Evolutionary conservation across 139 green algal genomes (phyloP).

Genomic region (Chlorella ohadii): DNA sequence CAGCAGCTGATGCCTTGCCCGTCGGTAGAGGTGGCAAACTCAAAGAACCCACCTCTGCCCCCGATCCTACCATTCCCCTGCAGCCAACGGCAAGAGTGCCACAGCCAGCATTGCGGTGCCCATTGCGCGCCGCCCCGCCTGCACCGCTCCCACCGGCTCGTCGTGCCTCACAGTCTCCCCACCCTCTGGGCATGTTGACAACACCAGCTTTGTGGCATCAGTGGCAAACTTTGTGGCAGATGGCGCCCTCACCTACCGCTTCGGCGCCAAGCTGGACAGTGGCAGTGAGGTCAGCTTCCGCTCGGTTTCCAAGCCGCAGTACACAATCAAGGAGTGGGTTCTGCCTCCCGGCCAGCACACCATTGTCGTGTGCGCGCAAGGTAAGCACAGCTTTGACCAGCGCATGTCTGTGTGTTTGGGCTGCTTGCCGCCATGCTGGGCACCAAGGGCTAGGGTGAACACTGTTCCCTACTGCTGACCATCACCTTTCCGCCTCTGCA

Average conservation of each 20-base stretch:
- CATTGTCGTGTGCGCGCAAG: neutral
- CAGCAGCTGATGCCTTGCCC: too few species aligned
- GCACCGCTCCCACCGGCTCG: neutral
- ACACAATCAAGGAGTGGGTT: too few species aligned
- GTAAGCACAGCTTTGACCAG: neutral
- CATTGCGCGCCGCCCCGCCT: conserved; percentile 14
- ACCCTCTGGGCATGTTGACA: neutral
- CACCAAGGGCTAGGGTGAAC: too few species aligned
- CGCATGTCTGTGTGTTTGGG: neutral
- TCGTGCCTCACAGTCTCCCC: neutral
- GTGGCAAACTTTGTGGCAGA: neutral
- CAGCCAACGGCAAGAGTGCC: neutral
- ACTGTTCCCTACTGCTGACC: too few species aligned
- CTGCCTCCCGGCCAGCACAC: neutral
- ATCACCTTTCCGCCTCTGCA: too few species aligned
- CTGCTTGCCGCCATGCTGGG: neutral
- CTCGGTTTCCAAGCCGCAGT: too few species aligned
- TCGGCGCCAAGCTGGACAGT: neutral
- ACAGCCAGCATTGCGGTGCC: neutral
- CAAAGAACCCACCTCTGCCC: too few species aligned
- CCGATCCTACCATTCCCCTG: too few species aligned
- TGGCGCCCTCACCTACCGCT: neutral
- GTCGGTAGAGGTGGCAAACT: too few species aligned
- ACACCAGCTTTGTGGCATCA: neutral
- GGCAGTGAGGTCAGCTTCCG: neutral